phyloP scores from a whole-genome alignment of 2,329 filamentous ascomycete genomes.

The Lojkania enalia region DNA sequence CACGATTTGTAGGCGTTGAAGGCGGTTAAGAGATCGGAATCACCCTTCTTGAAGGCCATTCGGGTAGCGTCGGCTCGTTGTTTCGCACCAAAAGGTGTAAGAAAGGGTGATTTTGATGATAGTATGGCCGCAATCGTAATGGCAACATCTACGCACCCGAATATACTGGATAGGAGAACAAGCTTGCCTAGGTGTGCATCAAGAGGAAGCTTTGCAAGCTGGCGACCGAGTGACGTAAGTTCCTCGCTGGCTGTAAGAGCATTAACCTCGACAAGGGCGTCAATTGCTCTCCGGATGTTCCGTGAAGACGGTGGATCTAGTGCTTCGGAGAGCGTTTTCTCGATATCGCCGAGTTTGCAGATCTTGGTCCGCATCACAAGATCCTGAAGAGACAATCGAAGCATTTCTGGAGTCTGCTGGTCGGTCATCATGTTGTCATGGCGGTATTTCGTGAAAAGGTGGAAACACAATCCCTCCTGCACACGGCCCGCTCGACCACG shows the following conservation, averaged over 20 bases:
- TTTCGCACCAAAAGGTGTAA: slow-evolving; percentile 81
- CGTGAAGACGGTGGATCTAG: slow-evolving; percentile 87
- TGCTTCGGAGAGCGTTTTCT: slow-evolving; percentile 83
- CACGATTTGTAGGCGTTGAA: slow-evolving; percentile 93
- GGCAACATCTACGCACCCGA: slow-evolving; percentile 88
- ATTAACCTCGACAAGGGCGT: slow-evolving; percentile 89
- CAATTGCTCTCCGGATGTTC: slow-evolving; percentile 90
- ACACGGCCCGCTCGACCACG: slow-evolving; percentile 93
- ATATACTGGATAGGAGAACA: slow-evolving; percentile 81
- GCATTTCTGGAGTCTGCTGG: slow-evolving; percentile 95
- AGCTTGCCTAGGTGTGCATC: slow-evolving; percentile 96
- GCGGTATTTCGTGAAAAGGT: slow-evolving; percentile 87
- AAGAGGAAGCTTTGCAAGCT: slow-evolving; percentile 84
- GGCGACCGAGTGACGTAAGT: slow-evolving; percentile 81
- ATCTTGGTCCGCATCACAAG: slow-evolving; percentile 96
- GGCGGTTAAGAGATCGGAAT: slow-evolving; percentile 88
- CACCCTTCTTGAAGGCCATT: slow-evolving; percentile 76
- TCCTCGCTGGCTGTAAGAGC: slow-evolving; percentile 82
- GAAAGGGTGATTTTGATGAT: slow-evolving; percentile 92
- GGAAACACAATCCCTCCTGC: slow-evolving; percentile 92
- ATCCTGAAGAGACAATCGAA: slow-evolving; percentile 90
- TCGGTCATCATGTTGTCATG: slow-evolving; percentile 84
- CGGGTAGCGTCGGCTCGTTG: slow-evolving; percentile 80
- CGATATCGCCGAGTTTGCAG: slow-evolving; percentile 91
- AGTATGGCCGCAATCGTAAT: slow-evolving; percentile 91